phyloP scores from a whole-genome alignment of 1,284 basidiomycete genomes.

The Puccinia polysora region DNA sequence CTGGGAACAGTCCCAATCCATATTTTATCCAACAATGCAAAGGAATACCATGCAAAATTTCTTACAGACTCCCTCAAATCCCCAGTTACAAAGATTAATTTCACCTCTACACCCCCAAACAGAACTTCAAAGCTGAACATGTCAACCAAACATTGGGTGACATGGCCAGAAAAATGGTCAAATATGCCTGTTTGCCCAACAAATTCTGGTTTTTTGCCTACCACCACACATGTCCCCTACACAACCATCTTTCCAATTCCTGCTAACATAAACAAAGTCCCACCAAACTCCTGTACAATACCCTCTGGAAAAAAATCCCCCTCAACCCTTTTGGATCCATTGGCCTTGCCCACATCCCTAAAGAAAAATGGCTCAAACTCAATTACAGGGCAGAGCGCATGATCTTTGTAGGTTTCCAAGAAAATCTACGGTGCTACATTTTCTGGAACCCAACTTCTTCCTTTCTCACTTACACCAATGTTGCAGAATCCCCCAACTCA shows the following conservation, averaged over 20 bases:
- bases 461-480: too few relatives aligned
- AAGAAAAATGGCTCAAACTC: too few relatives aligned
- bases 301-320: too few relatives aligned
- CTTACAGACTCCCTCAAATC: neutral
- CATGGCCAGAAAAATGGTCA: neutral
- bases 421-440: too few relatives aligned
- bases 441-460: too few relatives aligned
- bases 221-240: neutral
- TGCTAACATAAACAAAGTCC: too few relatives aligned
- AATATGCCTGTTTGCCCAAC: neutral
- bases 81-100: neutral
- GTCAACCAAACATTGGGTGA: slow-evolving; percentile 15
- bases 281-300: too few relatives aligned
- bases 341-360: too few relatives aligned
- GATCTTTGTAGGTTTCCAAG: too few relatives aligned
- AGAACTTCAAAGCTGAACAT: neutral
- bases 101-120: neutral
- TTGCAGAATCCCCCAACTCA: too few relatives aligned
- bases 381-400: too few relatives aligned
- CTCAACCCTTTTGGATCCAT: too few relatives aligned
- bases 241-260: slow-evolving; percentile 1
- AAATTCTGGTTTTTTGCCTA: neutral
- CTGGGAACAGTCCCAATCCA: neutral
- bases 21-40: neutral
- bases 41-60: neutral